Base-by-base conservation (phyloP, 176 grass and related monocot genomes). In the Oryza brachyantha region DNA sequence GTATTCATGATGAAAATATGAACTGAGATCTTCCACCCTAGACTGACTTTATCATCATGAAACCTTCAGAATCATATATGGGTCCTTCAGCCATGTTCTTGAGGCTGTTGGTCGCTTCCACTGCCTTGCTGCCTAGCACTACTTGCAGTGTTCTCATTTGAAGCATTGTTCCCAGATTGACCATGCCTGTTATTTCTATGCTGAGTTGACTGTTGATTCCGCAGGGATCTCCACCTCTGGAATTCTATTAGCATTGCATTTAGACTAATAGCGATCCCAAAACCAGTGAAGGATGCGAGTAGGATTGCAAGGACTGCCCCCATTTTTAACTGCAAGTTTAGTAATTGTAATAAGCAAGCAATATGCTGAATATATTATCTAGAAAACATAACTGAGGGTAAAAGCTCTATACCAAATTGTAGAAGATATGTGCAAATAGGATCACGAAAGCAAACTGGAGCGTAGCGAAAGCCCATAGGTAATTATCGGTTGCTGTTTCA, bases 381-480 rank as follows among this genome's bases (percentile, higher is more conserved):
- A 5, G 42, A 45, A 65, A 29, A 66, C 69, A 8, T 59, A 79
- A 55, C 19, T 22, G 70, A 82, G 42, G 72, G 43, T 28, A 45
- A 81, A 73, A 90, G 35, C 54, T 72, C 3, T 88, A 8, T 91
- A 95, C 92, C 92, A 83, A 86, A 10, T 89, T 80, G 75, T 91
- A 95, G 86, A 95, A 95, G 37, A 89, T 69, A 65, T 95, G 89
- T 63, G 92, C 86, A 77, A 95, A 89, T 13, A 95, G 63, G 72
- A 95, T 91, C 35, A 95, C 84, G 35, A 91, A 79, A 64, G 89
- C 92, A 89, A 95, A 91, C 64, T 95, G 92, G 82, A 91, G 91
- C 13, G 89, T 79, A 46, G 92, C 92, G 76, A 86, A 95, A 22
- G 89, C 89, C 92, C 92, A 95, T 45, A 95, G 81, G 73, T 89